phyloP scores from a whole-genome alignment of 768 basidiomycete species.

The Mycena vitilis region DNA sequence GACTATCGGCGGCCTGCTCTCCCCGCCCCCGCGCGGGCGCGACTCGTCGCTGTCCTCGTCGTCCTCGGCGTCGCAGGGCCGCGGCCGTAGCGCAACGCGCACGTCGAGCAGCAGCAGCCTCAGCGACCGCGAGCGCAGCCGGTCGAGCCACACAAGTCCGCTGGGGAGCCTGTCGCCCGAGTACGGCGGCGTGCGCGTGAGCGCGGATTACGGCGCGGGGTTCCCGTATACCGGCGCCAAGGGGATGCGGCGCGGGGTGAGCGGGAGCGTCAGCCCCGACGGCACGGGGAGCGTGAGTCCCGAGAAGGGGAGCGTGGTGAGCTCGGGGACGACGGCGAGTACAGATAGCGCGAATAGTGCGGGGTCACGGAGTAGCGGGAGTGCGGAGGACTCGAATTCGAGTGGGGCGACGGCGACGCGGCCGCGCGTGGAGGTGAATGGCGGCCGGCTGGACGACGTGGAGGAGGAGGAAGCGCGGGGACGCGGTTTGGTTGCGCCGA shows the following conservation, averaged over 20 bases:
- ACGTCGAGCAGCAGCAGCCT: constrained; percentile 35
- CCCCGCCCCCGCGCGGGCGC: constrained; percentile 41
- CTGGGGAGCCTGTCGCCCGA: constrained; percentile 55
- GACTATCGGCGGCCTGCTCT: constrained; percentile 15
- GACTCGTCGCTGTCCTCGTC: constrained; percentile 46
- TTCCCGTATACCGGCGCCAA: constrained; percentile 44
- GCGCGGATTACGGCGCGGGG: constrained; percentile 44
- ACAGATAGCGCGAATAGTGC: constrained; percentile 1
- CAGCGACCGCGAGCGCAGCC: constrained; percentile 45
- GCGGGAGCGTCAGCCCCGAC: constrained; percentile 30
- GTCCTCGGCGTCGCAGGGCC: constrained; percentile 66
- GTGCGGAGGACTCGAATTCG: constrained; percentile 21
- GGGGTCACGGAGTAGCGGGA: no score
- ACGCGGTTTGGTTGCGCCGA: constrained; percentile 50
- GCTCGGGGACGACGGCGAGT: constrained; percentile 42
- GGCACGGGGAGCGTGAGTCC: constrained; percentile 50
- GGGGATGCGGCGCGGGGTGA: constrained; percentile 45
- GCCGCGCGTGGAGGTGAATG: constrained; percentile 26
- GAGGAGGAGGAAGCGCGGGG: constrained; percentile 36
- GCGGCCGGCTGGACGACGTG: constrained; percentile 31
- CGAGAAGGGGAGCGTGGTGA: constrained; percentile 52
- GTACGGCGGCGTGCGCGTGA: constrained; percentile 34
- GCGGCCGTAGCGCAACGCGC: constrained; percentile 44
- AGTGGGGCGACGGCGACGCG: constrained; percentile 31
- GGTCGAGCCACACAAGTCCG: constrained; percentile 46